Evolutionary conservation across 345 rosid species (phyloP), one percentile per base, ranked within the genome.

Genomic region (Citrus reticulata): DNA sequence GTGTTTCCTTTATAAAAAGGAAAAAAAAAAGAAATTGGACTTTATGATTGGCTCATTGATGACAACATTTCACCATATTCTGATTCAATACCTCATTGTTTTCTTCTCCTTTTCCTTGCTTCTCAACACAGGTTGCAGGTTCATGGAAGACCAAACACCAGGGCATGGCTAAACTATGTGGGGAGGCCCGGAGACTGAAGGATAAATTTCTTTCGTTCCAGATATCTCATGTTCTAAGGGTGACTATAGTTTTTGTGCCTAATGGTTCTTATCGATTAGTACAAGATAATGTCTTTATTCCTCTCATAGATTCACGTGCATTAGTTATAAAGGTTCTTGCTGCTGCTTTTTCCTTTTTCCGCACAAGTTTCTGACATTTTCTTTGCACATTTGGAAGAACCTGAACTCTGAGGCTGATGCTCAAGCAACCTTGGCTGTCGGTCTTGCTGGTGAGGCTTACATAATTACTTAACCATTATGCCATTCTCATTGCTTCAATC

Each of bases 151-250:
- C 85, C 63, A 91, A 74, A 70, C 82, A 93, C 49, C 76, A 85
- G 75, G 80, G 58, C 81, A 85, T 96, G 77, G 65, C 90, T 5
- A 78, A 76, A 49, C 85, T 93, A 62, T 79, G 79, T 73, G 68
- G 76, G 84, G 86, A 90, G 83, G 97, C 89, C 70, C 85, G 84
- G 75, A 65, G 74, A 63, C 91, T 93, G 73, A 86, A 84, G 78
- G 55, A 81, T 35, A 80, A 76, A 76, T 93, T 93, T 79, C 74
- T 24, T 34, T 89, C 93, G 20, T 93, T 93, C 65, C 84, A 88
- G 85, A 96, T 96, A 86, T 81, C 85, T 77, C 98, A 94, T 85
- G 90, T 93, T 78, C 78, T 87, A 64, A 86, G 98, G 93, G 97
- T 93, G 83, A 27, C 82, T 73, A 35, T 51, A 40, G 13, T n/a